Base-by-base conservation (phyloP, 768 basidiomycete genomes). In the Cyathus striatus region DNA sequence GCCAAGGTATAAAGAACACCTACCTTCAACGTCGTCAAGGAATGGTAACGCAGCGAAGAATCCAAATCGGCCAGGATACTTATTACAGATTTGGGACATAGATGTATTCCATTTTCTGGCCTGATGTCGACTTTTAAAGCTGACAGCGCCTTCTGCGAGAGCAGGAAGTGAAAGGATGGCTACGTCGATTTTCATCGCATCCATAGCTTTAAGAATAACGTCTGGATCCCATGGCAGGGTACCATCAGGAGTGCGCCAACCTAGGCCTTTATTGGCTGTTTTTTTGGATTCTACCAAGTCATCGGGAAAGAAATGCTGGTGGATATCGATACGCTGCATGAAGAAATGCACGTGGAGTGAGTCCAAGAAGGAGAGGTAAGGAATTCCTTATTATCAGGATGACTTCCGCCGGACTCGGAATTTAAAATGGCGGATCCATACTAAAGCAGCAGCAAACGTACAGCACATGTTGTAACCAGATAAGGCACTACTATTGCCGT, bases 241-340 rank as follows among this genome's bases (percentile, higher is more conserved):
- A 49, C 73, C 84, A 26, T 63, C 49, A 1, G 86, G 83, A 1
- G 81, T 78, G 42, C 61, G 66, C 78, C 80, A 88, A 16, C 84
- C 83, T 17, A 81, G 35, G 35, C 13, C 10, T 12, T 13, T 56
- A 9, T 65, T 53, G 9, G 56, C 45, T 45, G 77, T 78, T 27
- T 59, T 60, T 20, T 62, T 62, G 21, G 53, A 60, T 51, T 85
- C 83, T 47, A 70, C 47, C 36, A 79, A 59, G 37, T 70, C 65
- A 13, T 70, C 56, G 2, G 82, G 73, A 52, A 88, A 86, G 55
- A 78, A 78, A 54, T 89, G 86, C 60, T 88, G 86, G 54, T 90
- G 86, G n/a, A 87, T 62, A 57, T 90, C 86, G 51, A 90, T 68
- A 47, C 68, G 57, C 20, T 46, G 58, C 36, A 52, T 52, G 41